Percentiles rank a stretch among this genome's conserved stretches.
Evolutionary conservation across 2,329 filamentous ascomycete species (phyloP).

Genomic region (Botrytis fragariae): DNA sequence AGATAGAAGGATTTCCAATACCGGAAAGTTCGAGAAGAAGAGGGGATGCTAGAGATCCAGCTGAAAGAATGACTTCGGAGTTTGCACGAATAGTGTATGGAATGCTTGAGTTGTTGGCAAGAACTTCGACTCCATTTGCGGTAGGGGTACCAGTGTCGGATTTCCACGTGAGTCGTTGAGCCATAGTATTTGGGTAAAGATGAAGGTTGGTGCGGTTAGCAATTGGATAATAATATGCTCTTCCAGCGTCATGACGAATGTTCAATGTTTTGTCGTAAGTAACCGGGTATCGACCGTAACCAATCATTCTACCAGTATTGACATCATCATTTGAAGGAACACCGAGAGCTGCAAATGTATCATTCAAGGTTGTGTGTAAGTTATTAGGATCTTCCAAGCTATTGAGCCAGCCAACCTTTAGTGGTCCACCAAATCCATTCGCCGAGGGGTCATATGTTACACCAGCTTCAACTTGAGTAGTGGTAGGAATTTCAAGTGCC

Average conservation of each 20-base stretch:
- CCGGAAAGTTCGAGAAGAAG: constrained; percentile 41
- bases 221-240: constrained; percentile 44
- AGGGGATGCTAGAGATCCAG: constrained; percentile 34
- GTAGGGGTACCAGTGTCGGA: constrained; percentile 39
- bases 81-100: constrained; percentile 27
- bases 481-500: constrained; percentile 33
- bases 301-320: constrained; percentile 42
- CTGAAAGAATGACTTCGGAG: constrained; percentile 37
- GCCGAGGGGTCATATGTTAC: constrained; percentile 39
- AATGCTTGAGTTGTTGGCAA: constrained; percentile 21
- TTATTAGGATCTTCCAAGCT: constrained; percentile 39
- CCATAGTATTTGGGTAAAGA: constrained; percentile 24
- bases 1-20: constrained; percentile 32
- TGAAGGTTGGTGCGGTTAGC: constrained; percentile 42
- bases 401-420: constrained; percentile 42
- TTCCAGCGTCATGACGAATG: constrained; percentile 44
- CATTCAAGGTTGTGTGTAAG: constrained; percentile 35
- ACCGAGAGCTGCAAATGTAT: constrained; percentile 40
- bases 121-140: constrained; percentile 33
- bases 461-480: constrained; percentile 40
- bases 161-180: constrained; percentile 24
- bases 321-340: constrained; percentile 41
- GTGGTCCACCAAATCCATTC: constrained; percentile 41
- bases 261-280: constrained; percentile 43
- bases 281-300: constrained; percentile 42